Evolutionary conservation across 2,329 filamentous ascomycete genomes (phyloP).

Genomic region (Coniosporium uncinatum): DNA sequence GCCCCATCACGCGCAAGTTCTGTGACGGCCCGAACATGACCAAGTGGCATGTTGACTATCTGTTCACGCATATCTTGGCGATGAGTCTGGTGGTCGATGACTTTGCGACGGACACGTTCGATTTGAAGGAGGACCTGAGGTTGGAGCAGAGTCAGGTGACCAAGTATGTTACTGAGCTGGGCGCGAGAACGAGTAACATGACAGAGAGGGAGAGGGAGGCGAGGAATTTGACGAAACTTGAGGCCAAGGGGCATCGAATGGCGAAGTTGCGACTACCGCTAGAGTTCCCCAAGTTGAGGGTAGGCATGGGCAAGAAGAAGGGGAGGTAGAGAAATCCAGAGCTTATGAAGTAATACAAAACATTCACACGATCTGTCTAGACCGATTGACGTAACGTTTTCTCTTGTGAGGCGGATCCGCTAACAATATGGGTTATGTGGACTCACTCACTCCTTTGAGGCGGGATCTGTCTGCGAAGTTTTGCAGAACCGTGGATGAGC

Average conservation of each 20-base stretch:
- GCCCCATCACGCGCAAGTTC: slow-evolving; percentile 65
- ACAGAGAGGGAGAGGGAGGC: slow-evolving; percentile 45
- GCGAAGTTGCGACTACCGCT: slow-evolving; percentile 74
- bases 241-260: slow-evolving; percentile 53
- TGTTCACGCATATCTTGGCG: slow-evolving; percentile 69
- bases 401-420: too few relatives aligned
- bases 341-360: too few relatives aligned
- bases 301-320: too few relatives aligned
- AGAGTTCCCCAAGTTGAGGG: too few relatives aligned
- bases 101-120: slow-evolving; percentile 65
- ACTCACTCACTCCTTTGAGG: too few relatives aligned
- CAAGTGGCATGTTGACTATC: slow-evolving; percentile 65
- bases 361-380: too few relatives aligned
- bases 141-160: slow-evolving; percentile 65
- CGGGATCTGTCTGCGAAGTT: too few relatives aligned
- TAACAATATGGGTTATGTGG: too few relatives aligned
- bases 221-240: slow-evolving; percentile 54
- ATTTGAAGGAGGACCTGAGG: slow-evolving; percentile 66
- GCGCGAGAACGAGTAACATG: too few relatives aligned
- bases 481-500: too few relatives aligned
- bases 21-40: slow-evolving; percentile 57
- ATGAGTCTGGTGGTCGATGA: slow-evolving; percentile 68
- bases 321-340: too few relatives aligned
- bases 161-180: slow-evolving; percentile 73
- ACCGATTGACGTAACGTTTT: too few relatives aligned